Evolutionary conservation across 1,139 yeast genomes (phyloP), one percentile per base, ranked within the genome.

Genomic region (Pichia sp.): DNA sequence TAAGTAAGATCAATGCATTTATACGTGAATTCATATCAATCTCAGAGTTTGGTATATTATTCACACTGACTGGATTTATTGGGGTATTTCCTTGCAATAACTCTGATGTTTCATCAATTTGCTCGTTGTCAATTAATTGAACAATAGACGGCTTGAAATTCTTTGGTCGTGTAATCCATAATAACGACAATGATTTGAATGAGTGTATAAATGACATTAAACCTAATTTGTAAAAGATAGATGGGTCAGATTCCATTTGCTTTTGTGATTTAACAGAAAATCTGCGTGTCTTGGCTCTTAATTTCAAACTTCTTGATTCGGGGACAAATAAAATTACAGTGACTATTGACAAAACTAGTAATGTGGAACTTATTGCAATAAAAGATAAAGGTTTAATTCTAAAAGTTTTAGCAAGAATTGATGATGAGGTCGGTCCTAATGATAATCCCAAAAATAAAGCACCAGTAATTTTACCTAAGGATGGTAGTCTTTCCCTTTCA

Each of bases 341-440:
- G 1, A 73, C 4, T 0, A 72, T 35, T n/a, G 60, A 49, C 5
- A 56, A 5, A 1, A 45, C n/a, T 13, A 43, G 30, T 12, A 54
- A 34, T 3, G 53, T 23, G 2, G 52, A 48, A 39, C 46, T 36
- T 9, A 27, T 11, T 6, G 38, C 44, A n/a, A 50, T 20, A 16
- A 47, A 40, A 13, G 34, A 20, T 9, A 45, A 43, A 4, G 45
- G 30, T 15, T 34, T 39, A 2, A 50, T 24, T 2, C 24, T n/a
- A 7, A 43, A 42, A 3, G 32, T 8, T 11, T 27, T 22, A 13
- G 41, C 26, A 13, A 56, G 24, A 7, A 69, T 49, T 47, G 82
- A 78, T 0, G 86, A 85, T 1, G 74, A 48, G 34, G 79, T 50
- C 0, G 95, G 94, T 1, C 92, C 92, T 16, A 75, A 26, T 1